Evolutionary conservation across 768 basidiomycete genomes (phyloP).

Genomic region (Cantharellus cinnabarinus): DNA sequence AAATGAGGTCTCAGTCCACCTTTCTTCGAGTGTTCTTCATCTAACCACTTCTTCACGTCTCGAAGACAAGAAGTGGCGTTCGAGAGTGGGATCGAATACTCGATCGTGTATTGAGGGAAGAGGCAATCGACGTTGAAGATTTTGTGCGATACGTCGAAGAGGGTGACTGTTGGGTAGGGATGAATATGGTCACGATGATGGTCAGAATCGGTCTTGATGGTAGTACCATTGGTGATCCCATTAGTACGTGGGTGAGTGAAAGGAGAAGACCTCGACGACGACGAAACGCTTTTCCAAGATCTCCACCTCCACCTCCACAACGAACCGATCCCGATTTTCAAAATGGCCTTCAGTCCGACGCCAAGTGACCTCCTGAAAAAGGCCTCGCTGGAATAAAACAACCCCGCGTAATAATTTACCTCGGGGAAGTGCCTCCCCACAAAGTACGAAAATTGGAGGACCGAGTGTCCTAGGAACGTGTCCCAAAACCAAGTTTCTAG

Average conservation of each 20-base stretch:
- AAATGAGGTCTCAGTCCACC: constrained; percentile 75
- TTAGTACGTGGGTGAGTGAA: no score
- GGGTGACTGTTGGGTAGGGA: neutral
- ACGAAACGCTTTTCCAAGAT: no score
- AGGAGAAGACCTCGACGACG: no score
- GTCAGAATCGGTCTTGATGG: no score
- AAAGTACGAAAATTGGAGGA: constrained; percentile 70
- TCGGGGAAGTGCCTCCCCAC: constrained; percentile 41
- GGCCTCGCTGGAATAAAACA: neutral
- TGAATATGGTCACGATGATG: no score
- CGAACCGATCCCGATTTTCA: no score
- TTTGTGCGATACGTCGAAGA: constrained; percentile 19
- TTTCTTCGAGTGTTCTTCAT: constrained; percentile 40
- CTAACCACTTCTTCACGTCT: constrained; percentile 53
- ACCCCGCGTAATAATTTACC: constrained; percentile 26
- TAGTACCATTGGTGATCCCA: no score
- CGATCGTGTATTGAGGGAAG: constrained; percentile 87
- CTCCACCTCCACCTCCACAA: no score
- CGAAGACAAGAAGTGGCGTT: constrained; percentile 44
- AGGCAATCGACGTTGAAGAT: constrained; percentile 91
- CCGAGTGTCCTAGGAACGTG: constrained; percentile 53
- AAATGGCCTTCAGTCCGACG: no score
- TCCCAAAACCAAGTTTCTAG: constrained; percentile 43
- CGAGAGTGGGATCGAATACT: constrained; percentile 76
- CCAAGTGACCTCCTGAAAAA: neutral